Conservation (phyloP, 2,329 filamentous ascomycete genomes). For the Xylogone sp. region DNA sequence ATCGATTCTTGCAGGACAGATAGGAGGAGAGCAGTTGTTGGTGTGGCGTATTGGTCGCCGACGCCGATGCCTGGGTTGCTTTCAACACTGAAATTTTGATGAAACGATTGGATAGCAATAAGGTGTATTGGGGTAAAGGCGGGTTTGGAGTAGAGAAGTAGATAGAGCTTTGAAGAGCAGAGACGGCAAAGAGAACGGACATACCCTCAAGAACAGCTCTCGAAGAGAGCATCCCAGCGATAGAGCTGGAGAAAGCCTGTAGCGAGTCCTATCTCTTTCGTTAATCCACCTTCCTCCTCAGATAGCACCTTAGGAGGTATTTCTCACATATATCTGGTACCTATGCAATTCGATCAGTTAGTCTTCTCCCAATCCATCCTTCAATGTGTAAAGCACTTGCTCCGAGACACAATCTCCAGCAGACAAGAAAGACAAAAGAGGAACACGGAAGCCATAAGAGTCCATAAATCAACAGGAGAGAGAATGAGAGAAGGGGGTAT, state of each 20-base stretch:
- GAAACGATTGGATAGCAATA: too few relatives aligned
- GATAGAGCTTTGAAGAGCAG: too few relatives aligned
- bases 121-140: too few relatives aligned
- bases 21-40: slow-evolving; percentile 62
- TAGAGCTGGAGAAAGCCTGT: slow-evolving; percentile 63
- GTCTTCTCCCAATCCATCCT: too few relatives aligned
- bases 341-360: slow-evolving; percentile 31
- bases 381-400: too few relatives aligned
- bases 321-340: slow-evolving; percentile 64
- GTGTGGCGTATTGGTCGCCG: slow-evolving; percentile 60
- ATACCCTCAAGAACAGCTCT: slow-evolving; percentile 63
- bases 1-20: slow-evolving; percentile 63
- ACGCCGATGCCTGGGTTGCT: slow-evolving; percentile 66
- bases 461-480: too few relatives aligned
- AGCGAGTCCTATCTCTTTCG: slow-evolving; percentile 47
- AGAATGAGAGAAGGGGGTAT: too few relatives aligned
- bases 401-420: too few relatives aligned
- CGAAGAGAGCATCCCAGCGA: slow-evolving; percentile 60
- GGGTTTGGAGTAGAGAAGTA: too few relatives aligned
- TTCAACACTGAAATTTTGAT: background rate
- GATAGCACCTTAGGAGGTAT: slow-evolving; percentile 29
- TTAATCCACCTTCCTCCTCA: slow-evolving; percentile 1
- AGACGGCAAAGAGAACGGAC: background rate
- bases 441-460: too few relatives aligned
- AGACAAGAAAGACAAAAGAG: too few relatives aligned